These are phyloP conservation scores for Lenwebbia sp. DNA, from an alignment of 345 rosid genomes.

Conservation along the genomic window DNA sequence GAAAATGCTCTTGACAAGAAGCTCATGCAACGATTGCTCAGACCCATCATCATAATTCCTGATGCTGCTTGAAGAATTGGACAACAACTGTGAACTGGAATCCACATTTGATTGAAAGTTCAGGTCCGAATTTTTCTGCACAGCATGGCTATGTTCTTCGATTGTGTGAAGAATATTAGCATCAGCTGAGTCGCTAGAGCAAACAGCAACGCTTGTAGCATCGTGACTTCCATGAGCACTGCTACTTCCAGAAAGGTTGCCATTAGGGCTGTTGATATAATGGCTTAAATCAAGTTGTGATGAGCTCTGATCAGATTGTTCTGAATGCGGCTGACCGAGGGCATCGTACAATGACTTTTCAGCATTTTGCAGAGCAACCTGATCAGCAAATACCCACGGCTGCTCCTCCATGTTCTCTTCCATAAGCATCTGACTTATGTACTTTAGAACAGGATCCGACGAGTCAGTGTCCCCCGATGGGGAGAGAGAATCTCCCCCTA, in stretches of 20 bases:
- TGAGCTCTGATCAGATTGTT: conserved; percentile 2
- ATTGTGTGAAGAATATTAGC: background rate
- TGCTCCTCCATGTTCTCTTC: conserved; percentile 59
- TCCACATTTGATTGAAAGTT: background rate
- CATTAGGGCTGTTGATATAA: conserved; percentile 12
- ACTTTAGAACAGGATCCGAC: conserved; percentile 43
- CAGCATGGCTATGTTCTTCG: background rate
- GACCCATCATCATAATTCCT: background rate
- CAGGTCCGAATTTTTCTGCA: background rate
- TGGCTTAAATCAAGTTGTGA: background rate
- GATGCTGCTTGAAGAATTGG: background rate
- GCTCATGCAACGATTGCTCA: background rate
- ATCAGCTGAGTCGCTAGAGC: conserved; percentile 11
- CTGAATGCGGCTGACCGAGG: conserved; percentile 26
- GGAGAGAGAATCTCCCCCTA: background rate
- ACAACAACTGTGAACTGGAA: background rate
- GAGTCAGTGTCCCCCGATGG: conserved; percentile 40
- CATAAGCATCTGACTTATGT: conserved; percentile 62
- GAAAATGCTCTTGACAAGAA: background rate
- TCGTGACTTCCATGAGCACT: conserved; percentile 8
- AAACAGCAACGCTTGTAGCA: background rate
- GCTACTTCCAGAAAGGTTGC: conserved; percentile 3
- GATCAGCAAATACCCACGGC: conserved; percentile 37
- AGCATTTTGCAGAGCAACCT: conserved; percentile 52
- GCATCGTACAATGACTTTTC: conserved; percentile 56